Evolutionary conservation across 2,329 filamentous ascomycete genomes (phyloP).

Genomic region (Ophiocordyceps camponoti-floridani): DNA sequence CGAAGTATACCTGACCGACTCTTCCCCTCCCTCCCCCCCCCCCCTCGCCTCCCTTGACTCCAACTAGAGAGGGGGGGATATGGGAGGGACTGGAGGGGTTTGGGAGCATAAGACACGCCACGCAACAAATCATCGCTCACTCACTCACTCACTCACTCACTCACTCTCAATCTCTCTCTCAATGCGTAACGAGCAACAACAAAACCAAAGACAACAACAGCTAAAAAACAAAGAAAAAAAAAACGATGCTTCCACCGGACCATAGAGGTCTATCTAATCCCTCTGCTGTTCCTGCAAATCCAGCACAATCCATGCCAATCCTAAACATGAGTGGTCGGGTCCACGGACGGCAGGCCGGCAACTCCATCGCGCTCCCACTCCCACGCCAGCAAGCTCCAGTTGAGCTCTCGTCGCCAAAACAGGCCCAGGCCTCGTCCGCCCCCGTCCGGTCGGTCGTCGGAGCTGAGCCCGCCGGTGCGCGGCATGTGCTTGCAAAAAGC

Average conservation of each 20-base stretch:
- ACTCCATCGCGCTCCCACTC: slow-evolving; percentile 42
- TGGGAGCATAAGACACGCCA: too few species aligned
- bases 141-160: too few species aligned
- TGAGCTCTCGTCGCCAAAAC: slow-evolving; percentile 60
- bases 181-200: background rate
- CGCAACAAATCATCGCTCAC: too few species aligned
- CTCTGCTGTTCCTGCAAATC: slow-evolving; percentile 19
- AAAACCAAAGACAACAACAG: background rate
- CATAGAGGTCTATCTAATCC: slow-evolving; percentile 33
- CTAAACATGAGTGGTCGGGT: slow-evolving; percentile 32
- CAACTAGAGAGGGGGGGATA: too few species aligned
- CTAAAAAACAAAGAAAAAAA: background rate
- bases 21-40: too few species aligned
- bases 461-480: slow-evolving; percentile 64
- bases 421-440: slow-evolving; percentile 46
- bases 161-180: too few species aligned
- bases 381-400: slow-evolving; percentile 75
- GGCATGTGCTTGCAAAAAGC: slow-evolving; percentile 68
- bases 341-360: slow-evolving; percentile 20
- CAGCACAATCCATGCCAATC: slow-evolving; percentile 9
- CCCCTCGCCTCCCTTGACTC: too few species aligned
- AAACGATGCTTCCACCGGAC: slow-evolving; percentile 6
- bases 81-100: too few species aligned
- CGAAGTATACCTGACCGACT: background rate
- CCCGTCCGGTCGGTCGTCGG: slow-evolving; percentile 46